These are phyloP conservation scores for Buddleja alternifolia DNA, from an alignment of 257 asterid species.

Conservation along the genomic window DNA sequence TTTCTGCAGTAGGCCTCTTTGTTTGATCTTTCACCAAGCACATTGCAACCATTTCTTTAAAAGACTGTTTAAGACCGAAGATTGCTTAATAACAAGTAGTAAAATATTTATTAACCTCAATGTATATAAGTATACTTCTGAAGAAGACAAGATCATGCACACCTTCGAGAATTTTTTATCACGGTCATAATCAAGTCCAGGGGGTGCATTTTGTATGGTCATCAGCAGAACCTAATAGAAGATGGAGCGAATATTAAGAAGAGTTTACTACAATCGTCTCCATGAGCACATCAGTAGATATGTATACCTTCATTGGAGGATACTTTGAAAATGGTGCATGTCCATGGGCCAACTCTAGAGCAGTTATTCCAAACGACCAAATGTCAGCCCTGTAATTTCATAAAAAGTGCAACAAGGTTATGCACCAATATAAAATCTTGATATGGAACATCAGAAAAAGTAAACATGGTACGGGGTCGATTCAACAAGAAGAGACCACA, in stretches of 20 bases:
- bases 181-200: conserved; percentile 99
- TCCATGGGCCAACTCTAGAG: conserved; percentile 99
- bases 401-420: conserved; percentile 17
- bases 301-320: conserved; percentile 97
- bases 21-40: conserved; percentile 99
- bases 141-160: conserved; percentile 26
- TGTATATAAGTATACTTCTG: conserved; percentile 25
- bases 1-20: conserved; percentile 97
- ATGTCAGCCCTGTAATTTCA: conserved; percentile 84
- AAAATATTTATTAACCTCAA: conserved; percentile 22
- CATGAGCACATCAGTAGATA: conserved; percentile 24
- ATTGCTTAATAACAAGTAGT: conserved; percentile 33
- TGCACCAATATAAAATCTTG: conserved; percentile 14
- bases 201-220: conserved; percentile 99
- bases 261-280: conserved; percentile 20
- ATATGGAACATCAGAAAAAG: conserved; percentile 8
- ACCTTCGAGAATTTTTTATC: conserved; percentile 99
- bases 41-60: conserved; percentile 99
- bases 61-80: conserved; percentile 64
- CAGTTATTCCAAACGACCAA: conserved; percentile 99
- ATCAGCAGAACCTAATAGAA: conserved; percentile 80
- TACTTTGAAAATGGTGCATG: conserved; percentile 99
- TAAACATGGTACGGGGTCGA: conserved; percentile 12
- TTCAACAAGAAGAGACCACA: conserved; percentile 17
- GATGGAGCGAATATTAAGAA: conserved; percentile 25